These are phyloP conservation scores for Trypanosoma grayi DNA, from an alignment of 208 protist species.

Conservation along the genomic window DNA sequence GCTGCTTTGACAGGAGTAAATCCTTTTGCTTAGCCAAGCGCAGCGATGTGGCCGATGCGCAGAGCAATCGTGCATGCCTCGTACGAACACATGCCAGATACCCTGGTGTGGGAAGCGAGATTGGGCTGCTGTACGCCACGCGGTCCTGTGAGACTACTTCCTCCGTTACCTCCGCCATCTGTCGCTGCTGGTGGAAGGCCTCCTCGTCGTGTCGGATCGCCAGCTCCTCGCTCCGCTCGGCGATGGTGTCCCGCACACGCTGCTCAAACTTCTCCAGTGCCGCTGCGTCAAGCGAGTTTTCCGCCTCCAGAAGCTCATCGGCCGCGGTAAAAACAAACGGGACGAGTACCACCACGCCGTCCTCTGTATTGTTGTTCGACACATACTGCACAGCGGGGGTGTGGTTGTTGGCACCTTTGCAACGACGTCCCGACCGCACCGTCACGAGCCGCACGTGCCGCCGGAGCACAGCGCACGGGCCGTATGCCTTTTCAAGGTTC, in stretches of 20 bases:
- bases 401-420: not conserved
- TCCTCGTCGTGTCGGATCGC: constrained; percentile 81
- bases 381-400: constrained; percentile 2
- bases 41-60: constrained; percentile 30
- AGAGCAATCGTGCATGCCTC: constrained; percentile 31
- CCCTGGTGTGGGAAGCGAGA: constrained; percentile 48
- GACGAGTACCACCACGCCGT: constrained; percentile 42
- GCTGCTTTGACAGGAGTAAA: constrained; percentile 32
- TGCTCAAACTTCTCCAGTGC: constrained; percentile 63
- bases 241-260: constrained; percentile 52
- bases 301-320: constrained; percentile 80
- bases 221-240: constrained; percentile 51
- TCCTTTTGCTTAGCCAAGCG: constrained; percentile 39
- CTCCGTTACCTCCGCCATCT: constrained; percentile 62
- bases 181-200: constrained; percentile 69
- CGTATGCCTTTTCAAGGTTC: constrained; percentile 29
- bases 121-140: constrained; percentile 46
- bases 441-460: constrained; percentile 14
- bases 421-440: constrained; percentile 9
- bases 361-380: not conserved
- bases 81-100: constrained; percentile 42
- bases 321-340: constrained; percentile 76
- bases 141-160: constrained; percentile 27
- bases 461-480: constrained; percentile 20
- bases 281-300: constrained; percentile 66